A percentile compares a stretch with the other conserved stretches of the same genome.
phyloP scores from a whole-genome alignment of 192 early-diverging fungal genomes.

The Coemansia sp. region DNA sequence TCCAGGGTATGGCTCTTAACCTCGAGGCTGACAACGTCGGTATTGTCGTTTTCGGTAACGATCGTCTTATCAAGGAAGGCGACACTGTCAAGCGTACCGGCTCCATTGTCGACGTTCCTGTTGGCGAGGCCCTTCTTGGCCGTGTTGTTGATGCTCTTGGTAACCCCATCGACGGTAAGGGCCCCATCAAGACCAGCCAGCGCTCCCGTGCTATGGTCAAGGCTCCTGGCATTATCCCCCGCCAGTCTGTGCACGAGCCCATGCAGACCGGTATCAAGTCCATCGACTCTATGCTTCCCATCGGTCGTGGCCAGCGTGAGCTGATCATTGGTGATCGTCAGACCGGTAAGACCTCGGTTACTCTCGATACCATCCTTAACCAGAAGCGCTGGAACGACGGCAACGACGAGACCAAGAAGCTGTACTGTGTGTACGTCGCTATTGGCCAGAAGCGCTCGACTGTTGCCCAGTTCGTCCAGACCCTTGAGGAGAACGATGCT shows the following conservation, averaged over 20 bases:
- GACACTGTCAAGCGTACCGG: constrained; percentile 99
- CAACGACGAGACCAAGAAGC: constrained; percentile 94
- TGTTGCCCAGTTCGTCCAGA: constrained; percentile 98
- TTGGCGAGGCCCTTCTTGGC: constrained; percentile 92
- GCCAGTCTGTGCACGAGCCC: constrained; percentile 98
- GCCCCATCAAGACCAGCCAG: constrained; percentile 82
- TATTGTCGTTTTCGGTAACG: constrained; percentile 99
- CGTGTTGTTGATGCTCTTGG: constrained; percentile 99
- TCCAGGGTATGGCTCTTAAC: constrained; percentile 99
- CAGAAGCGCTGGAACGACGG: constrained; percentile 98
- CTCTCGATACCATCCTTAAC: constrained; percentile 98
- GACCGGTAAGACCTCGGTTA: constrained; percentile 99
- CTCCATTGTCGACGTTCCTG: constrained; percentile 97
- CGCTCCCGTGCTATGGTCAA: constrained; percentile 97
- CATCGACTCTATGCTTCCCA: constrained; percentile 99
- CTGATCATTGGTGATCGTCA: constrained; percentile 99
- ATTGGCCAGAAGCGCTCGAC: constrained; percentile 99
- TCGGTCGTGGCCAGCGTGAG: constrained; percentile 99
- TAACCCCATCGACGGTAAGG: constrained; percentile 99
- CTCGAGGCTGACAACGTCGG: constrained; percentile 99
- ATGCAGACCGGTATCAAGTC: constrained; percentile 99
- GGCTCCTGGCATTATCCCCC: constrained; percentile 99
- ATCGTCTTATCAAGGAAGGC: constrained; percentile 99
- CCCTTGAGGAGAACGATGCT: constrained; percentile 97
- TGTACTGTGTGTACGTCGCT: constrained; percentile 99